Evolutionary conservation across 2,329 filamentous ascomycete species (phyloP).

Genomic region (Capronia epimyces): DNA sequence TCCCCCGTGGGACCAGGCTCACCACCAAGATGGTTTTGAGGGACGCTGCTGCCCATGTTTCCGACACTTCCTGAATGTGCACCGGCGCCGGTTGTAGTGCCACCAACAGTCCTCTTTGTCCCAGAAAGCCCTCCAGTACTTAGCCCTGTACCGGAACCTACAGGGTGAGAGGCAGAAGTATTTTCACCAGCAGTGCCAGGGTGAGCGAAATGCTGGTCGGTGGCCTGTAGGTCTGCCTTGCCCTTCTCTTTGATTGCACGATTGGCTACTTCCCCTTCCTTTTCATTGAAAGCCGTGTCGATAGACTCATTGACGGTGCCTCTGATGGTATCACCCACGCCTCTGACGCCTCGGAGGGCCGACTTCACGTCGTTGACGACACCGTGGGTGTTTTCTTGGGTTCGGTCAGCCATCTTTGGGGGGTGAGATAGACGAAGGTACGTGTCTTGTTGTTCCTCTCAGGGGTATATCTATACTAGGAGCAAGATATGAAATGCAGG

Average conservation of each 20-base stretch:
- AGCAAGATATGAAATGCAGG: too few relatives aligned
- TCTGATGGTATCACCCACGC: slow-evolving; percentile 20
- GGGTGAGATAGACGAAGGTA: too few relatives aligned
- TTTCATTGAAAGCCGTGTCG: slow-evolving; percentile 20
- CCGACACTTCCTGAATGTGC: slow-evolving; percentile 19
- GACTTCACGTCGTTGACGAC: slow-evolving; percentile 16
- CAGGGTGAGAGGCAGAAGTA: background rate
- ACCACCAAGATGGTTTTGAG: slow-evolving; percentile 9
- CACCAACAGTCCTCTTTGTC: slow-evolving; percentile 2
- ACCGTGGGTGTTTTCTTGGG: slow-evolving; percentile 12
- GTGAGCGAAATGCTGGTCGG: slow-evolving; percentile 12
- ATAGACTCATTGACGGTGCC: slow-evolving; percentile 21
- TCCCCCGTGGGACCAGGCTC: slow-evolving; percentile 10
- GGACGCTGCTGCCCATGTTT: slow-evolving; percentile 15
- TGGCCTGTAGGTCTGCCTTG: slow-evolving; percentile 10
- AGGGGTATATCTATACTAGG: too few relatives aligned
- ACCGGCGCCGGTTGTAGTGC: slow-evolving; percentile 19
- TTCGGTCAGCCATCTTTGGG: slow-evolving; percentile 16
- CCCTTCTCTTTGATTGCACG: slow-evolving; percentile 19
- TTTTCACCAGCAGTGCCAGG: background rate
- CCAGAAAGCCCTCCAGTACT: slow-evolving; percentile 6
- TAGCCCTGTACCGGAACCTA: background rate
- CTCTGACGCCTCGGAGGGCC: slow-evolving; percentile 20
- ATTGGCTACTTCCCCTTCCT: slow-evolving; percentile 15
- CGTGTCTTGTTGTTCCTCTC: too few relatives aligned